Base-by-base conservation (phyloP, 1,139 yeast genomes). In the Meyerozyma elateridarum region DNA sequence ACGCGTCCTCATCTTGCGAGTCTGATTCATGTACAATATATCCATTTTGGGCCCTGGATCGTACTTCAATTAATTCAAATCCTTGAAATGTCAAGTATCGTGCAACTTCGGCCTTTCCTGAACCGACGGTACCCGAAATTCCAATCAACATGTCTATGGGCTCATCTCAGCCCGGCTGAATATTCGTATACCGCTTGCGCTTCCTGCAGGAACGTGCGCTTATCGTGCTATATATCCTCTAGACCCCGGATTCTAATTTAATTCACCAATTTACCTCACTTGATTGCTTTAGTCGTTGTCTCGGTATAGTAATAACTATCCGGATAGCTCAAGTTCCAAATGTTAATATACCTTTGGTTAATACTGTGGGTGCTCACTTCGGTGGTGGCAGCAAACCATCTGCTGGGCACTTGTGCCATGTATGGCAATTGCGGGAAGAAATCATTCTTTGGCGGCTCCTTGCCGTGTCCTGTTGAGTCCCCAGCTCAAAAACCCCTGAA, bases 371-470 rank as follows among this genome's bases (percentile, higher is more conserved):
- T n/a, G n/a, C n/a, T n/a, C n/a, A n/a, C n/a, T n/a, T n/a, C n/a
- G n/a, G n/a, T n/a, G n/a, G 28, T 27, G 31, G 20, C n/a, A 19
- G 24, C 32, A 15, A 25, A 45, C 8, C 64, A 56, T 34, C 33
- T 50, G 20, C 49, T 54, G 9, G 76, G 76, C 4, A 52, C 55
- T 31, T 79, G 87, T 53, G 76, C 82, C 9, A 69, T 79, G 59
- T 78, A 73, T 47, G 79, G 62, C 13, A 59, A 58, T 33, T 85
- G 97, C 52, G 97, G 97, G 5, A 84, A 85, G 54, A 77, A 74
- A 43, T 73, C 89, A 2, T 52, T 84, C 14, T 88, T 89, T 57
- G 96, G 96, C 0, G 58, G 76, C 6, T 77, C 75, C 27, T 61
- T 89, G 29, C 97, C 97, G 0, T 85, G 95, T 52, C 81, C 88